Base-by-base conservation (phyloP, 148 eudicot species). In the Rhododendron griersonianum region DNA sequence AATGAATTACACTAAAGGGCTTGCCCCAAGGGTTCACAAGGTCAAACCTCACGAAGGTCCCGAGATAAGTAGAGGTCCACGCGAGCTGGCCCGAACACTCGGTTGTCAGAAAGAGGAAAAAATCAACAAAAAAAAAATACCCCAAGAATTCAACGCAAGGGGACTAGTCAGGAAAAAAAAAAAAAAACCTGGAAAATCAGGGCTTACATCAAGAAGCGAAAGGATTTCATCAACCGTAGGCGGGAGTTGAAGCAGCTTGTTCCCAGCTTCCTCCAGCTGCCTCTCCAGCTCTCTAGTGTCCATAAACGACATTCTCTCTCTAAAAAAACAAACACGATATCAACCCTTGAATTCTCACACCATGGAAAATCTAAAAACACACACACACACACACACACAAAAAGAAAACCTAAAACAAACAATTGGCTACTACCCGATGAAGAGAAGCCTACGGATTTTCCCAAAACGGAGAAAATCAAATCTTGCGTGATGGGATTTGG, bases 141-240 rank as follows among this genome's bases (percentile, higher is more conserved):
- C 35, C 67, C 25, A 6, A 61, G 25, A 23, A 61, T 21, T 61
- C 86, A 28, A 47, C 39, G 55, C 33, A 35, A 48, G 67, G 44
- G 16, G 67, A 0, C 76, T 5, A 0, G 8, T 59, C 1, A 59
- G 21, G 0, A 6, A 2, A 55, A 55, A 55, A 1, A 5, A 1
- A 5, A 15, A 21, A 55, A 55, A 63, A 11, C 63, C 4, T 28
- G 3, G 21, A n/a, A 81, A 78, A 75, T 15, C 33, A 69, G 87
- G 81, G 85, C 95, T 91, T 90, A 95, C 98, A 57, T 91, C 93
- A 77, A 95, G 98, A 67, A 92, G 84, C 69, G 86, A 47, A 16
- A 95, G 92, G 74, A 94, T 90, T 78, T 92, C 90, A 78, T 91
- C 84, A n/a, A 85, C 86, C 7, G 94, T 86, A 35, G 91, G 57